phyloP scores from a whole-genome alignment of 768 basidiomycete species.

The Termitomyces sp. region DNA sequence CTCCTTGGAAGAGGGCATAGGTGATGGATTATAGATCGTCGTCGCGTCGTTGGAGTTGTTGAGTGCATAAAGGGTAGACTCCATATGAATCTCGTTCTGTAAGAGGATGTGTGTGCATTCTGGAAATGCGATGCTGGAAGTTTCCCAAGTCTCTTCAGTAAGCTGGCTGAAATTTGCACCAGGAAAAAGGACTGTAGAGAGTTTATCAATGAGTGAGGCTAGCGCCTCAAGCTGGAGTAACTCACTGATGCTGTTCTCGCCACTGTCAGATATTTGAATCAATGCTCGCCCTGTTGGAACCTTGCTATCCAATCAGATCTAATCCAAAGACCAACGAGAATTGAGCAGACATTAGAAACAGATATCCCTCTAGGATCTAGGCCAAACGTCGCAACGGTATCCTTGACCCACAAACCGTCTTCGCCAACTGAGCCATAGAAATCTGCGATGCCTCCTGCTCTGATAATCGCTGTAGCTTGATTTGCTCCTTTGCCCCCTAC shows the following conservation, averaged over 20 bases:
- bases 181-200: constrained; percentile 44
- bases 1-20: constrained; percentile 39
- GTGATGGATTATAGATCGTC: constrained; percentile 56
- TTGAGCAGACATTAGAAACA: constrained; percentile 31
- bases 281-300: constrained; percentile 56
- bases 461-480: constrained; percentile 54
- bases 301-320: constrained; percentile 21
- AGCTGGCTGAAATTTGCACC: constrained; percentile 51
- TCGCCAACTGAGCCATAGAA: constrained; percentile 52
- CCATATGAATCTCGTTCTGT: constrained; percentile 54
- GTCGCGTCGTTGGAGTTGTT: constrained; percentile 20
- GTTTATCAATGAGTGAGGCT: neutral
- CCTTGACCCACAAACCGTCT: constrained; percentile 48
- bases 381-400: constrained; percentile 34
- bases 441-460: constrained; percentile 43
- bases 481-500: constrained; percentile 65
- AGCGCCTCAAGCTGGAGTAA: neutral
- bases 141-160: constrained; percentile 25
- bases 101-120: constrained; percentile 48
- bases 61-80: constrained; percentile 35
- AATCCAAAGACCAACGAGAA: neutral
- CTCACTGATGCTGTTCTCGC: constrained; percentile 63
- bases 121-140: constrained; percentile 22
- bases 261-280: constrained; percentile 53
- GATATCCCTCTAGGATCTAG: constrained; percentile 36